These are phyloP conservation scores for Chalciporus chontae DNA, from an alignment of 768 basidiomycete genomes.

Conservation along the genomic window DNA sequence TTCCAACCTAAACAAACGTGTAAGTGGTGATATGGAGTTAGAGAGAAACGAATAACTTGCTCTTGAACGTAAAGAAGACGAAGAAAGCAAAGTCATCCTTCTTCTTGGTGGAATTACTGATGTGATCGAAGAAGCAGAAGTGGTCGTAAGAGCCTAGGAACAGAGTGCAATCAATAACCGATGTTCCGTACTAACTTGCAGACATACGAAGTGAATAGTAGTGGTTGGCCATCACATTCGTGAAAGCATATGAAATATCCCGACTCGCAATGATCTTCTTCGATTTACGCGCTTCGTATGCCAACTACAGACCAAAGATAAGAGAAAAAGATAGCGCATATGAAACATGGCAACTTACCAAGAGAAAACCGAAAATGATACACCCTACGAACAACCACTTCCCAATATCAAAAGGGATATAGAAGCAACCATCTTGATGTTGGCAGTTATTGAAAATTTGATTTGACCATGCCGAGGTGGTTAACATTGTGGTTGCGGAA, in stretches of 20 bases:
- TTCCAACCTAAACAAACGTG: conserved; percentile 63
- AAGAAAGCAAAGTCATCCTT: conserved; percentile 99
- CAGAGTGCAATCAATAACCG: neutral
- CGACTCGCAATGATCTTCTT: conserved; percentile 93
- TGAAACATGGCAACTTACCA: conserved; percentile 49
- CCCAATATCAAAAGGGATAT: conserved; percentile 83
- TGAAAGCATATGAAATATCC: conserved; percentile 97
- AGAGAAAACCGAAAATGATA: conserved; percentile 96
- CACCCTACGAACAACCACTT: conserved; percentile 98
- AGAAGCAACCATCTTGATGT: conserved; percentile 63
- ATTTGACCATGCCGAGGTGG: conserved; percentile 86
- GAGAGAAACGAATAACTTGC: conserved; percentile 40
- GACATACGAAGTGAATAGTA: conserved; percentile 91
- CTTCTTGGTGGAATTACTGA: conserved; percentile 91
- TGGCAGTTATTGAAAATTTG: conserved; percentile 81
- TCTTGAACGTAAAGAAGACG: conserved; percentile 99
- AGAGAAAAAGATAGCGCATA: conserved; percentile 1
- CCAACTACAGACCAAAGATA: conserved; percentile 49
- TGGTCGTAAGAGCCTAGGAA: conserved; percentile 85
- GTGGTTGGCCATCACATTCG: conserved; percentile 94
- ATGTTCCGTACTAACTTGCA: neutral
- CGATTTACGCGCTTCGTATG: conserved; percentile 88
- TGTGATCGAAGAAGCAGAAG: conserved; percentile 98
- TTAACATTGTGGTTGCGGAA: conserved; percentile 94
- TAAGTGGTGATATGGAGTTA: conserved; percentile 1